Evolutionary conservation across 2,329 filamentous ascomycete species (phyloP), one percentile per base, ranked within the genome.

Genomic region (Exutisphaerella laricina): DNA sequence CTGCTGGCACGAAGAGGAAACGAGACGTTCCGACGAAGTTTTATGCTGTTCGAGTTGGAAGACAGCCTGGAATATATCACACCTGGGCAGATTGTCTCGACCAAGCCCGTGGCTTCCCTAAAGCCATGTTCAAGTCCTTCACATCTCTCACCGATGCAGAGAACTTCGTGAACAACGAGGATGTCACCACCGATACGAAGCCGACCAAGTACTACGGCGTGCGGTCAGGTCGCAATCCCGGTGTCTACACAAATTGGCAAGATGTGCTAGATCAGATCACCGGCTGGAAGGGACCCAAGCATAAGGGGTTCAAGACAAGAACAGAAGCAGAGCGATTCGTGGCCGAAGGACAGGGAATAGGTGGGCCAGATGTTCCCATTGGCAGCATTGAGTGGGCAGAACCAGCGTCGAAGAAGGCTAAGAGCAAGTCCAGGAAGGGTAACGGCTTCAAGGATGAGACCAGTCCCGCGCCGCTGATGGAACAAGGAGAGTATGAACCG

Each of bases 271-370:
- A 80, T 50, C 84, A 90, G 51, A 86, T 92, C 48, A 78, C 73
- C 22, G 86, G 84, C 2, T 82, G 81, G 59, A 82, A 82, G 55
- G 80, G 80, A 4, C 77, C 78, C 3, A 78, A 75, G 46, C 78
- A 72, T 43, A 69, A 68, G 54, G 61, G 60, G 5, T 75, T 75
- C 50, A 58, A 66, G 28, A 73, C 68, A 5, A 58, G 59, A 18
- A 73, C 72, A 44, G 88, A 94, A 63, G 90, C 90, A 0, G 79
- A 90, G 58, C 78, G 78, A 14, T 96, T 85, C 61, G 85, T 95
- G 37, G 70, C 66, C 26, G 64, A 60, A 32, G 49, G 46, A 8
- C 31, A 34, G 20, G 21, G 26, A 12, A 41, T 17, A 7, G 22
- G 38, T 28, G 34, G 40, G 3, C 39, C 41, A 23, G 43, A 51